phyloP scores from a whole-genome alignment of 306 rosid genomes.

The Pachyrhizus erosus region DNA sequence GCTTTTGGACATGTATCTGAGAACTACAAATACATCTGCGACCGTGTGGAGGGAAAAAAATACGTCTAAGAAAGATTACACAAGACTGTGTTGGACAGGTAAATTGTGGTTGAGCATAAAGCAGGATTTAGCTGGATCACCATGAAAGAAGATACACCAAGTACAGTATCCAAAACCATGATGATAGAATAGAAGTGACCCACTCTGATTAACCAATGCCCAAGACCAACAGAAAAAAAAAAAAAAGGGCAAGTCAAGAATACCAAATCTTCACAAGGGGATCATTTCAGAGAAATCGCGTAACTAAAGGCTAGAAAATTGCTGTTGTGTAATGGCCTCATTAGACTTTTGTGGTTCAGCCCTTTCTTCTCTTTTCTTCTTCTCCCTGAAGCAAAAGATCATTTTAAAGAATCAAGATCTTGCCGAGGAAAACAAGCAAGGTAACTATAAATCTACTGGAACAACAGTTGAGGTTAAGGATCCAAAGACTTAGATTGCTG shows the following conservation, averaged over 20 bases:
- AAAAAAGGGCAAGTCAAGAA: constrained; percentile 34
- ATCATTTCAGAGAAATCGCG: constrained; percentile 29
- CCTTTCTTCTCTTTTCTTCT: constrained; percentile 93
- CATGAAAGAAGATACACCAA: constrained; percentile 38
- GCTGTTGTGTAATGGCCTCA: constrained; percentile 74
- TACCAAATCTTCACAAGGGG: constrained; percentile 17
- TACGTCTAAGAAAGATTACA: constrained; percentile 29
- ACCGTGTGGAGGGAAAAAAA: constrained; percentile 3
- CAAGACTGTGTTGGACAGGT: constrained; percentile 5
- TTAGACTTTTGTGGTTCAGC: constrained; percentile 70
- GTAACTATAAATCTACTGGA: constrained; percentile 10
- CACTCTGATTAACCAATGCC: constrained; percentile 42
- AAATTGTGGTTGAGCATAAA: constrained; percentile 21
- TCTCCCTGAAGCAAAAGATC: constrained; percentile 76
- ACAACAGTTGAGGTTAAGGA: constrained; percentile 13
- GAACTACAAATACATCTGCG: constrained; percentile 41
- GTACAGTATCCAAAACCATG: constrained; percentile 46
- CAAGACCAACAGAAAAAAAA: constrained; percentile 32
- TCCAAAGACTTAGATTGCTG: constrained; percentile 2
- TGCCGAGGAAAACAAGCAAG: constrained; percentile 19
- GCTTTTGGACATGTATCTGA: constrained; percentile 30
- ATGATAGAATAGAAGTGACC: constrained; percentile 34
- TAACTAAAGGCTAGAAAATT: constrained; percentile 47
- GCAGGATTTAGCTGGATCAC: constrained; percentile 44
- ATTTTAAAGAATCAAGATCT: constrained; percentile 35